phyloP scores from a whole-genome alignment of 2,329 filamentous ascomycete species.

The Colletotrichum gloeosporioides region DNA sequence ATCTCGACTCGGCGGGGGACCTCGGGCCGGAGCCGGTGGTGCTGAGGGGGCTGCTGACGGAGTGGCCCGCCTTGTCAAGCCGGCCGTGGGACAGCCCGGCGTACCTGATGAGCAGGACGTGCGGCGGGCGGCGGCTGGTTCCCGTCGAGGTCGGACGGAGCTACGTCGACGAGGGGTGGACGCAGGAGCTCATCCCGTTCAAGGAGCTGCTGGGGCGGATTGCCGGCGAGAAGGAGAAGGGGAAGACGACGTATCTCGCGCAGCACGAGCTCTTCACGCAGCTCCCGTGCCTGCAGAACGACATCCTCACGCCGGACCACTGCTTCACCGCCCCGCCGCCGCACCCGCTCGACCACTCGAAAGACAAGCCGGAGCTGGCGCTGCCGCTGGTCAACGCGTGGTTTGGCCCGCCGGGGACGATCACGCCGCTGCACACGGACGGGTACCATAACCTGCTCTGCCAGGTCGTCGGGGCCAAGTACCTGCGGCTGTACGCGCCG shows the following conservation, averaged over 20 bases:
- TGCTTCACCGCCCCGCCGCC: conserved; percentile 76
- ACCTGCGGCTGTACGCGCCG: conserved; percentile 86
- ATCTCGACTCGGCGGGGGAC: conserved; percentile 50
- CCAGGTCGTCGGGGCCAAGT: conserved; percentile 90
- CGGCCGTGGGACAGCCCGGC: conserved; percentile 74
- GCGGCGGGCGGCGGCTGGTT: conserved; percentile 79
- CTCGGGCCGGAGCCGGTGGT: conserved; percentile 65
- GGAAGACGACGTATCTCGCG: conserved; percentile 70
- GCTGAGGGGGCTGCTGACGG: conserved; percentile 66
- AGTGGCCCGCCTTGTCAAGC: conserved; percentile 79
- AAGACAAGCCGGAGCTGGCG: conserved; percentile 12
- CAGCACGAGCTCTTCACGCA: conserved; percentile 89
- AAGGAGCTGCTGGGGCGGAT: conserved; percentile 73
- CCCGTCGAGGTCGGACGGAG: conserved; percentile 86
- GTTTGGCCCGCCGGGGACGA: conserved; percentile 88
- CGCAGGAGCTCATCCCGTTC: conserved; percentile 81
- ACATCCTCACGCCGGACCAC: conserved; percentile 83
- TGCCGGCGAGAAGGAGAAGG: conserved; percentile 23
- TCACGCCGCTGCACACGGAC: conserved; percentile 92
- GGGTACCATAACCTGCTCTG: conserved; percentile 92
- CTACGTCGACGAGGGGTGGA: conserved; percentile 87
- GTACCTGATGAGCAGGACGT: conserved; percentile 78
- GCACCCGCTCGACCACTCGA: conserved; percentile 40
- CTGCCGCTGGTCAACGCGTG: conserved; percentile 75
- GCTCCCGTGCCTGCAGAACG: conserved; percentile 75